phyloP scores from a whole-genome alignment of 2,329 filamentous ascomycete genomes.

The Ramularia collo-cygni region DNA sequence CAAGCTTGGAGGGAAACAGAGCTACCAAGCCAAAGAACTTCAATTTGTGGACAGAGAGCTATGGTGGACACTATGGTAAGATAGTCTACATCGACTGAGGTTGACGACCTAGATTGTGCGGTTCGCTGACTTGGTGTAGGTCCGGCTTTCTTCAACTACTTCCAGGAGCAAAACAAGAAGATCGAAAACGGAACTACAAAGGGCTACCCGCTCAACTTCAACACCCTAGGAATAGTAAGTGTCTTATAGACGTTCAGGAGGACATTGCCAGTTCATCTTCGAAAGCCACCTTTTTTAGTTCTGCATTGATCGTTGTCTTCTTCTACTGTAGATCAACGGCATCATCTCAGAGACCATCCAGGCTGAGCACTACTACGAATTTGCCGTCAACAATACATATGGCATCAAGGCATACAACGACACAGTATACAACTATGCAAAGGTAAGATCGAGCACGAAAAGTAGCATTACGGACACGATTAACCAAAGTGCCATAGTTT shows the following conservation, averaged over 20 bases:
- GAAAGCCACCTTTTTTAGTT: too few species aligned
- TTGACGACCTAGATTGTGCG: too few species aligned
- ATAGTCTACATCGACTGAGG: too few species aligned
- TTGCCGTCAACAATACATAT: constrained; percentile 49
- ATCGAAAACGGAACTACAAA: constrained; percentile 33
- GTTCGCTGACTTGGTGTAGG: too few species aligned
- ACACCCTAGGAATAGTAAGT: not conserved
- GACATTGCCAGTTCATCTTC: too few species aligned
- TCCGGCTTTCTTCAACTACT: constrained; percentile 51
- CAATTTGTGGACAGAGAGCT: constrained; percentile 31
- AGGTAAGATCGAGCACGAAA: too few species aligned
- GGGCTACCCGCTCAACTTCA: not conserved
- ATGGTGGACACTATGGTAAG: constrained; percentile 59
- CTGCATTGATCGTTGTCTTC: too few species aligned
- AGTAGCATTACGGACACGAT: constrained; percentile 33
- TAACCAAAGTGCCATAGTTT: constrained; percentile 37
- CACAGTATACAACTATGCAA: constrained; percentile 52
- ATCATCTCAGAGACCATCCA: constrained; percentile 43
- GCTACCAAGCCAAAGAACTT: constrained; percentile 36
- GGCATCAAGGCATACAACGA: constrained; percentile 49
- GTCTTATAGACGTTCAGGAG: too few species aligned
- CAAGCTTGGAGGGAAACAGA: constrained; percentile 22
- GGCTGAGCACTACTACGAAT: constrained; percentile 42
- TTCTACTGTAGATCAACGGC: constrained; percentile 45
- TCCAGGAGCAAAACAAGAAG: constrained; percentile 53